A percentile compares a stretch with the other conserved stretches of the same genome.
phyloP scores from a whole-genome alignment of 2,329 filamentous ascomycete species.

The Cercospora berteroae region DNA sequence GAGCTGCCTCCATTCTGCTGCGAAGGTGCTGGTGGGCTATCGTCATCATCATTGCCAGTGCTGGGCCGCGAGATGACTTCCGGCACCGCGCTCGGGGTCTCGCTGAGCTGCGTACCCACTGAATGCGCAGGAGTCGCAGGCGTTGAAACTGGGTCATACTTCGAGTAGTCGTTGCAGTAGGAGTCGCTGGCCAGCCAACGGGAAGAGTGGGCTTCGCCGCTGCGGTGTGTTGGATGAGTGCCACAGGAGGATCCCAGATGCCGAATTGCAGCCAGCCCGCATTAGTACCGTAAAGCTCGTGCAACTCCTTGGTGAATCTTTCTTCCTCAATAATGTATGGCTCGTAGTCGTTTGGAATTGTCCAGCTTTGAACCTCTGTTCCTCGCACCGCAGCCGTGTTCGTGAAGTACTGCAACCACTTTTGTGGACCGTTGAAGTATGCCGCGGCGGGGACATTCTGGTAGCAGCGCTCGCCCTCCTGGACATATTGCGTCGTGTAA shows the following conservation, averaged over 20 bases:
- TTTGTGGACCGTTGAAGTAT: constrained; percentile 22
- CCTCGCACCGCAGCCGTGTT: neutral
- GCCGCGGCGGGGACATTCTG: constrained; percentile 29
- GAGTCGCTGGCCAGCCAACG: constrained; percentile 60
- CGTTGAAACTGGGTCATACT: neutral
- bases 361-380: neutral
- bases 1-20: neutral
- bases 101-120: neutral
- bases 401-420: constrained; percentile 2
- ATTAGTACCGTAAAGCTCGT: constrained; percentile 3
- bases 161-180: neutral
- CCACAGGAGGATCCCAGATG: constrained; percentile 26
- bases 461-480: constrained; percentile 24
- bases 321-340: constrained; percentile 22
- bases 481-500: constrained; percentile 20
- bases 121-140: neutral
- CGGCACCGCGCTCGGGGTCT: neutral
- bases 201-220: constrained; percentile 11
- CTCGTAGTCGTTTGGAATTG: constrained; percentile 28
- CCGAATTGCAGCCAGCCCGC: neutral
- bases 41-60: neutral
- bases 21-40: neutral
- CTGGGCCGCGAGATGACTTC: neutral
- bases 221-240: constrained; percentile 13
- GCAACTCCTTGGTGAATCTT: constrained; percentile 6